Conservation (phyloP, 176 grass and related monocot species). For the Triticum timopheevii region DNA sequence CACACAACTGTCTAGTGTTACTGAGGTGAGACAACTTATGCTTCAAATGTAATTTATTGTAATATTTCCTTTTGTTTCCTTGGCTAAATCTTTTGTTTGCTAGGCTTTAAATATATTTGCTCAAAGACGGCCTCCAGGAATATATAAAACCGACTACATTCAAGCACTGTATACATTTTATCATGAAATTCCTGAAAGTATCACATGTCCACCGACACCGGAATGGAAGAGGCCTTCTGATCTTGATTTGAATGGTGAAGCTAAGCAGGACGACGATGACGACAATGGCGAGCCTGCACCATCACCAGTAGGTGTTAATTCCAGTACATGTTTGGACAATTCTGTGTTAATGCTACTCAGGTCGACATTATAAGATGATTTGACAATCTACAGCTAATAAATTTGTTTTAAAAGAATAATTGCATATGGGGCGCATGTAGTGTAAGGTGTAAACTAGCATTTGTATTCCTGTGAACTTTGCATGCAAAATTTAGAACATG, state of each 20-base stretch:
- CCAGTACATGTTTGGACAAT: slow-evolving; percentile 13
- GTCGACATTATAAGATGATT: slow-evolving; percentile 2
- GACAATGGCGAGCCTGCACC: slow-evolving; percentile 31
- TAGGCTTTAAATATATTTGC: slow-evolving; percentile 70
- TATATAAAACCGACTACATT: slow-evolving; percentile 78
- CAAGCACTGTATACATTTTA: slow-evolving; percentile 67
- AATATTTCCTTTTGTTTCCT: background rate
- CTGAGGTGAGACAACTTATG: slow-evolving; percentile 46
- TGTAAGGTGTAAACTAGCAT: background rate
- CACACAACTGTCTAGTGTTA: slow-evolving; percentile 48
- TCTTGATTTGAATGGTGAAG: slow-evolving; percentile 80
- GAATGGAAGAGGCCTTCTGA: slow-evolving; percentile 73
- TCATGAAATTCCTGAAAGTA: slow-evolving; percentile 65
- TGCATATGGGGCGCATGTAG: background rate
- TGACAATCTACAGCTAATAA: background rate
- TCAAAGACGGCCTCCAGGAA: slow-evolving; percentile 67
- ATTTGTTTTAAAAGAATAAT: background rate
- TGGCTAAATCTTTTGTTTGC: slow-evolving; percentile 16
- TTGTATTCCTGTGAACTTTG: background rate
- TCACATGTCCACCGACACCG: slow-evolving; percentile 59
- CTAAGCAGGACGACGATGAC: slow-evolving; percentile 58
- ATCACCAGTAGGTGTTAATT: slow-evolving; percentile 39
- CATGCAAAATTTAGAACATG: background rate
- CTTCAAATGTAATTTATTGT: slow-evolving; percentile 4
- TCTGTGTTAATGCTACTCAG: background rate